These are phyloP conservation scores for Colletotrichum coccodes DNA, from an alignment of 2,329 filamentous ascomycete genomes.

Conservation along the genomic window DNA sequence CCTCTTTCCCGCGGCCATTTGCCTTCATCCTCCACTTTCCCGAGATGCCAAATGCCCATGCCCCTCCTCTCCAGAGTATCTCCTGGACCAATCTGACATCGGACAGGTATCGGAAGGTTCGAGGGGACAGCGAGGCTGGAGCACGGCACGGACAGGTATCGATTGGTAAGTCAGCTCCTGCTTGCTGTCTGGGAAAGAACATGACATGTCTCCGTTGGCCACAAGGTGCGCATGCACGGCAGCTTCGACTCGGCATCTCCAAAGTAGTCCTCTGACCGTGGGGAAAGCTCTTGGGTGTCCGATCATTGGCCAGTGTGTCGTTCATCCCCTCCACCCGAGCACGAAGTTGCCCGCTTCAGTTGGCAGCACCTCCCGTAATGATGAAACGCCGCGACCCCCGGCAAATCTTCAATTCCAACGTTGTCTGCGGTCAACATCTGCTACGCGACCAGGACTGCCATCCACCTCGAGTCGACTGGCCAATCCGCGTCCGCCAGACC, in stretches of 20 bases:
- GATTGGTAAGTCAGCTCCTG: background rate
- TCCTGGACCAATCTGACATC: conserved; percentile 19
- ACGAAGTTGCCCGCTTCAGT: conserved; percentile 21
- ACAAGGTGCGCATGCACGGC: background rate
- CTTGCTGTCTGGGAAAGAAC: conserved; percentile 1
- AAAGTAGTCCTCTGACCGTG: background rate
- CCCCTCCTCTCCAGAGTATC: conserved; percentile 33
- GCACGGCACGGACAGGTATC: conserved; percentile 3
- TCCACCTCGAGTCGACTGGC: background rate
- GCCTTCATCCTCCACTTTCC: conserved; percentile 25
- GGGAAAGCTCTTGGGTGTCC: background rate
- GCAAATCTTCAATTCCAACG: conserved; percentile 29
- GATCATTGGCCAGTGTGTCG: conserved; percentile 15
- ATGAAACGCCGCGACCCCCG: conserved; percentile 25
- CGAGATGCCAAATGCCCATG: conserved; percentile 28
- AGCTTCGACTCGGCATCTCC: conserved; percentile 23
- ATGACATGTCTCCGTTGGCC: background rate
- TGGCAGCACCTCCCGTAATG: conserved; percentile 21
- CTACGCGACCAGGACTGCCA: background rate
- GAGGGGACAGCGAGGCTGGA: conserved; percentile 16
- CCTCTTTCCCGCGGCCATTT: background rate
- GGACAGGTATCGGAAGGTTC: conserved; percentile 20
- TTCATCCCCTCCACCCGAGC: conserved; percentile 30
- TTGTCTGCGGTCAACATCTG: background rate
- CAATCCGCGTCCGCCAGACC: background rate